Percentiles rank a stretch among this genome's conserved stretches.
Conservation (phyloP, 306 rosid genomes). For the Vachellia collinsii region DNA sequence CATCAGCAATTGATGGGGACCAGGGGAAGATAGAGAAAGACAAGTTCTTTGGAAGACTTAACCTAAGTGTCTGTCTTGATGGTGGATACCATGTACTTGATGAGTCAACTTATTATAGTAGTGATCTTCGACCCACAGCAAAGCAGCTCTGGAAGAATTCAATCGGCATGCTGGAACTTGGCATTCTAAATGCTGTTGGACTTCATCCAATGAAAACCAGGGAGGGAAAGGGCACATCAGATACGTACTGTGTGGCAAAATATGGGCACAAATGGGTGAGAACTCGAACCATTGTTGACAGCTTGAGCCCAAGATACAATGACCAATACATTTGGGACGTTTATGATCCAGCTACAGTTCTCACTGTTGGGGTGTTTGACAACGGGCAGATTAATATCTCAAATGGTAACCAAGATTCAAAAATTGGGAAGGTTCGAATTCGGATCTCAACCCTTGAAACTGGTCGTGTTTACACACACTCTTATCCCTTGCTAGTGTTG, state of each 20-base stretch:
- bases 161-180: slow-evolving; percentile 83
- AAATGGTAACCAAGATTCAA: slow-evolving; percentile 55
- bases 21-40: slow-evolving; percentile 54
- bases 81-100: slow-evolving; percentile 98
- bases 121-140: slow-evolving; percentile 85
- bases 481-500: slow-evolving; percentile 78
- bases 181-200: slow-evolving; percentile 68
- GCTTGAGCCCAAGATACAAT: slow-evolving; percentile 71
- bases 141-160: slow-evolving; percentile 87
- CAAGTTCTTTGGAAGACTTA: slow-evolving; percentile 64
- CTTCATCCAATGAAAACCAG: slow-evolving; percentile 81
- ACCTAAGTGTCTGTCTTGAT: slow-evolving; percentile 81
- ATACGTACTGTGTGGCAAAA: slow-evolving; percentile 93
- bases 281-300: slow-evolving; percentile 80
- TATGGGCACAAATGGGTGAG: slow-evolving; percentile 94
- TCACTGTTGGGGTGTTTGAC: slow-evolving; percentile 86
- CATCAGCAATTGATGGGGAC: slow-evolving; percentile 74
- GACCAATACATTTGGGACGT: slow-evolving; percentile 99
- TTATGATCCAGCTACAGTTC: slow-evolving; percentile 86
- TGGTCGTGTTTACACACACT: slow-evolving; percentile 75
- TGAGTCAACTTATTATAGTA: slow-evolving; percentile 81
- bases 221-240: slow-evolving; percentile 74
- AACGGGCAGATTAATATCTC: slow-evolving; percentile 59
- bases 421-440: slow-evolving; percentile 80
- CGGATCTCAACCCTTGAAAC: slow-evolving; percentile 86